A percentile compares a stretch with the other conserved stretches of the same genome.
Evolutionary conservation across 164 flowering plant species (phyloP).

Genomic region (Tetrastigma voinierianum): DNA sequence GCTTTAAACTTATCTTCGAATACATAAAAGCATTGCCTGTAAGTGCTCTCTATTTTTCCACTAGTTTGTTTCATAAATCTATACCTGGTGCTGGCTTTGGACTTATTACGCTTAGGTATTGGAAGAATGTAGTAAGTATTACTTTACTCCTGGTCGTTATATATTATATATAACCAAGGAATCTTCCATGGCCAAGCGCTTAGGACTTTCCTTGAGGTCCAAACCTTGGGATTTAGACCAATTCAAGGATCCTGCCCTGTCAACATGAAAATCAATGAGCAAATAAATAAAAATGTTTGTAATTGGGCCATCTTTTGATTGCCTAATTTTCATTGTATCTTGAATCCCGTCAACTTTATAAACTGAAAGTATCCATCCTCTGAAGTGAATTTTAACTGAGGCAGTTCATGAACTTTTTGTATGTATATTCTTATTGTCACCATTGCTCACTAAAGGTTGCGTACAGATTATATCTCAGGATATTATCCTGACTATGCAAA

Average conservation of each 20-base stretch:
- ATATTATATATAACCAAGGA: no score
- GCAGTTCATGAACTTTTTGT: not conserved
- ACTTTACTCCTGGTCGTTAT: not conserved
- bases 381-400: not conserved
- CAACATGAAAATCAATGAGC: no score
- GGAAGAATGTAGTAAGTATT: not conserved
- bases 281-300: no score
- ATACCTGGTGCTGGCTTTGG: not conserved
- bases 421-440: not conserved
- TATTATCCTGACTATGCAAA: no score
- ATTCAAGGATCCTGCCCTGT: no score
- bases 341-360: no score
- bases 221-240: no score
- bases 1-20: conserved; percentile 80
- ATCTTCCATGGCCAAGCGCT: no score
- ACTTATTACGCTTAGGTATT: not conserved
- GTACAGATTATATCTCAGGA: not conserved
- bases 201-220: no score
- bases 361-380: not conserved
- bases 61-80: not conserved
- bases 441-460: not conserved
- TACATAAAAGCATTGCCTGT: conserved; percentile 97
- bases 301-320: no score
- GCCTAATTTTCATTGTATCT: no score
- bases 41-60: conserved; percentile 27